Evolutionary conservation across 768 basidiomycete species (phyloP).

Genomic region (Hygrophoropsis aurantiaca): DNA sequence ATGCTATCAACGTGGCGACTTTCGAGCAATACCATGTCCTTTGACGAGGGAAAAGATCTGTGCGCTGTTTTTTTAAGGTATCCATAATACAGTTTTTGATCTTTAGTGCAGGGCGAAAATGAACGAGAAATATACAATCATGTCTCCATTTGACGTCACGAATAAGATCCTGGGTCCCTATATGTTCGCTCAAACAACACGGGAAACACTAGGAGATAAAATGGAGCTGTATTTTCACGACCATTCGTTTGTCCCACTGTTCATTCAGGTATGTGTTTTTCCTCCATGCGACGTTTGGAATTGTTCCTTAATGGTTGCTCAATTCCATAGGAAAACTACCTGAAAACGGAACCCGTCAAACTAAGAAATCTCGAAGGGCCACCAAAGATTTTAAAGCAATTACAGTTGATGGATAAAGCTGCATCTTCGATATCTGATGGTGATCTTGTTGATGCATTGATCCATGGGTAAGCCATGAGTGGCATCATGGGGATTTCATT

Average conservation of each 20-base stretch:
- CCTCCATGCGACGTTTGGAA: not conserved
- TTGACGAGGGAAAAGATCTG: conserved; percentile 91
- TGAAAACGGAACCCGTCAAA: conserved; percentile 75
- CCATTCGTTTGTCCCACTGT: conserved; percentile 89
- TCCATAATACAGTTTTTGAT: not conserved
- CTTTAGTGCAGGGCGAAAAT: conserved; percentile 59
- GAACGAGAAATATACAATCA: conserved; percentile 90
- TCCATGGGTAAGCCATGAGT: conserved; percentile 71
- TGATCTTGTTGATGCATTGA: conserved; percentile 89
- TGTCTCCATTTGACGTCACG: conserved; percentile 93
- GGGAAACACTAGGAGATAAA: conserved; percentile 85
- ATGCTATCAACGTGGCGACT: conserved; percentile 98
- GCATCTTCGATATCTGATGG: conserved; percentile 93
- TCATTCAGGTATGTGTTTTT: conserved; percentile 73
- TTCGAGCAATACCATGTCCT: conserved; percentile 78
- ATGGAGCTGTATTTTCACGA: conserved; percentile 98
- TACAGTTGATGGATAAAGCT: conserved; percentile 83
- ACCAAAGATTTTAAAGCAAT: conserved; percentile 65
- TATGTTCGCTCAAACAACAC: conserved; percentile 77
- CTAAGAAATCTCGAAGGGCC: conserved; percentile 59
- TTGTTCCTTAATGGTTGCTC: not conserved
- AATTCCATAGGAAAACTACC: conserved; percentile 84
- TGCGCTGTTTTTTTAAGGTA: conserved; percentile 38
- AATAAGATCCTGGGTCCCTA: conserved; percentile 89
- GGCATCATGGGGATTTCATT: not conserved